Evolutionary conservation across 352 stramenopile species (phyloP), one percentile per base, ranked within the genome.

Genomic region (Pythium oligandrum): DNA sequence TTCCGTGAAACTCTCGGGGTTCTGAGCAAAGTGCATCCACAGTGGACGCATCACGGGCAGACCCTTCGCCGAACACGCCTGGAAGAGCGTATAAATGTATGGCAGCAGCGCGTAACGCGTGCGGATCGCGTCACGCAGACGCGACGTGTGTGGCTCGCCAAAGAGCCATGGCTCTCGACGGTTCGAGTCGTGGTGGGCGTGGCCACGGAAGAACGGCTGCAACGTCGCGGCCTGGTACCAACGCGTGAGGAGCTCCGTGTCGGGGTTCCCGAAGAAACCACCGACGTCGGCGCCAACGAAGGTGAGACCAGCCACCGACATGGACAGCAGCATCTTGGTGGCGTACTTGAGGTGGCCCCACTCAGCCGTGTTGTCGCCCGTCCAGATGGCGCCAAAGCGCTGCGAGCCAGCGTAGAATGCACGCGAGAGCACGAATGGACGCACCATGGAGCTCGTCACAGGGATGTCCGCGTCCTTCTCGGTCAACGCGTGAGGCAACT

Each of bases 151-250:
- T 45, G 97, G 89, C 42, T 99, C 93, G 30, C 93, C 96, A 72
- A 98, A 99, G 46, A 99, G 79, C 96, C 96, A 99, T 30, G 97
- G 97, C 73, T 99, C 97, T 51, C 96, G 75, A 48, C 97, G 74
- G 70, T 98, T 96, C n/a, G 95, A 96, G 77, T 99, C 97, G 68
- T 99, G 96, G 72, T 99, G 97, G 33, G 97, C 97, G 75, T 99
- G 97, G 45, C 86, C 95, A 9, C 97, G 83, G 75, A 99, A 99
- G 80, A 99, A 99, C 5, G 97, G 97, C 66, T 98, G 93, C 67
- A 97, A 99, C 1, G 88, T 83, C 39, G 90, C 97, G 4, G 94
- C 90, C 69, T 99, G 83, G 72, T 97, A 97, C 93, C 95, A 98
- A 39, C 96, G 78, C 40, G 90, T 98, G 67, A 99, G 92, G 36